Percentiles rank a stretch among this genome's conserved stretches.
Conservation (phyloP, 306 rosid species). For the Aeschynomene evenia region DNA sequence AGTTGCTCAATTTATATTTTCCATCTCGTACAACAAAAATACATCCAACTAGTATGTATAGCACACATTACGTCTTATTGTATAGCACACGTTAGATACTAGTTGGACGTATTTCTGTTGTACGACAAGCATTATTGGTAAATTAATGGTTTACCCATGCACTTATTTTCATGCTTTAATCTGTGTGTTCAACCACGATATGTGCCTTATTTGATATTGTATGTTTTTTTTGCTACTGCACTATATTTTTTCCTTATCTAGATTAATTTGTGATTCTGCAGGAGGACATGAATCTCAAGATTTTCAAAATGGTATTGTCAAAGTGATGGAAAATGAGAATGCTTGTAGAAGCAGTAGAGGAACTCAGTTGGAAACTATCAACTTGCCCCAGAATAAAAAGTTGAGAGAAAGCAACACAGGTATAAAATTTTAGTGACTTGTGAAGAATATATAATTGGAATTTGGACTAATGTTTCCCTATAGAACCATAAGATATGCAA, state of each 20-base stretch:
- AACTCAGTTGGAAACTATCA: conserved; percentile 30
- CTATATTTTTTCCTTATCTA: neutral
- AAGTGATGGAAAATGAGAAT: conserved; percentile 28
- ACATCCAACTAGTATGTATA: too few species aligned
- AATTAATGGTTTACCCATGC: neutral
- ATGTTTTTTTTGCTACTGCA: neutral
- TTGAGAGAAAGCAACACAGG: conserved; percentile 49
- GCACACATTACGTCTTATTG: too few species aligned
- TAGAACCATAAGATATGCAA: too few species aligned
- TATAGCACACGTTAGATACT: too few species aligned
- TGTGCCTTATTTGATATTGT: neutral
- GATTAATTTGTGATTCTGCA: conserved; percentile 27
- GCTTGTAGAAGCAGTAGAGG: conserved; percentile 10
- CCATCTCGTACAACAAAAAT: too few species aligned
- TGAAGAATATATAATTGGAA: neutral
- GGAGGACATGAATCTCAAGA: conserved; percentile 50
- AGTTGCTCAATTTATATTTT: neutral
- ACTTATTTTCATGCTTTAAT: neutral
- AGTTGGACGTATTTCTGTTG: too few species aligned
- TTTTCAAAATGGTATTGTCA: conserved; percentile 29
- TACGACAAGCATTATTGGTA: too few species aligned
- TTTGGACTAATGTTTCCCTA: neutral
- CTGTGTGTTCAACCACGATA: neutral
- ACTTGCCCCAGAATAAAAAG: conserved; percentile 51
- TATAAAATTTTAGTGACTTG: conserved; percentile 8